Evolutionary conservation across 1,284 basidiomycete genomes (phyloP), one percentile per base, ranked within the genome.

Genomic region (Moniliophthora roreri): DNA sequence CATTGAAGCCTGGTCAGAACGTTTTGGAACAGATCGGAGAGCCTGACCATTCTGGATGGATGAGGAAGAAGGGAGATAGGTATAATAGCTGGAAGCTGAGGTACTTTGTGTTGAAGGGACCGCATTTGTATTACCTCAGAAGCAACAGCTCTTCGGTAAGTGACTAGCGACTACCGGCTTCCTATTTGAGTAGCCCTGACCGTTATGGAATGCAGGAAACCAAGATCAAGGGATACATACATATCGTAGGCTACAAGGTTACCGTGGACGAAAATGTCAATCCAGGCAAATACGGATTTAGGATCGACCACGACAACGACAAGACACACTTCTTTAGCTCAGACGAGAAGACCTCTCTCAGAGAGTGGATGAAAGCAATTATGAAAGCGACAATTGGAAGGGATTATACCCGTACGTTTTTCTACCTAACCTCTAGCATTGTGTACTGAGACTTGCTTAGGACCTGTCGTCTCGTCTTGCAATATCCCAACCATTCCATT

Each of bases 311-410:
- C 62, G 91, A 95, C 45, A 76, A 78, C 8, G 91, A 94, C 65
- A 93, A 91, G 72, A 80, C 91, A 1, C 94, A 99, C 70, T 92
- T 77, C 67, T 99, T 99, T 72, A 91, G 90, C 59, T 91, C 91
- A 0, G 89, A 95, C 35, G 95, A 98, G 66, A 91, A 94, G 67
- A 68, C 74, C 4, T 71, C 85, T 36, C 81, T 98, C 45, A 83
- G 97, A 11, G 93, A 94, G 60, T 99, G 97, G 97, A 99, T 99
- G 96, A 99, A 99, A 77, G 93, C 94, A 9, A 84, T 99, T 62
- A 98, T 98, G 93, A 99, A 99, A 72, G 91, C 95, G 2, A 98
- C 96, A 4, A 99, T 99, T 63, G 89, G 85, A 15, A 78, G 97
- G 52, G 94, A 97, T 69, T 96, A 95, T 67, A 80, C 86, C 10